phyloP scores from a whole-genome alignment of 306 rosid genomes.

The Cucurbita moschata region DNA sequence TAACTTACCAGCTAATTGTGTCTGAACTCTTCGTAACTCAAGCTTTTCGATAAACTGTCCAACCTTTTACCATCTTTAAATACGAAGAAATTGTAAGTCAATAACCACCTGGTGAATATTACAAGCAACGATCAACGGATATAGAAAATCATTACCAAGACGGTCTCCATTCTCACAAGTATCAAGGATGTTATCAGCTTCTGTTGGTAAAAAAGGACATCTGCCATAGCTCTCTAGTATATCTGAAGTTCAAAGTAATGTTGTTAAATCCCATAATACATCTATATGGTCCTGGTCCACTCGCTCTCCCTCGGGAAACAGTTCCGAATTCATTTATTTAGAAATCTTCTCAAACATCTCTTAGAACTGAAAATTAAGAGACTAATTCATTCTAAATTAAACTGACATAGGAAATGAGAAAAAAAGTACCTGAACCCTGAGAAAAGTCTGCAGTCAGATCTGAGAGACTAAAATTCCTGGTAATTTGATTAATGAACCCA shows the following conservation, averaged over 20 bases:
- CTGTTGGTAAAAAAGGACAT: conserved; percentile 58
- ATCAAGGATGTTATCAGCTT: conserved; percentile 45
- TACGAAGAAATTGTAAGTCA: conserved; percentile 13
- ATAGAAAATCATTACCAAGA: conserved; percentile 38
- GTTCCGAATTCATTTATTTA: not conserved
- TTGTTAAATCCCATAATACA: not conserved
- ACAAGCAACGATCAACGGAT: not conserved
- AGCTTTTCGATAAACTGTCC: conserved; percentile 71
- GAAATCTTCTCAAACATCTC: not conserved
- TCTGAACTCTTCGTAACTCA: conserved; percentile 80
- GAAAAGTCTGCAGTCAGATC: conserved; percentile 73
- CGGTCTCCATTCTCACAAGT: conserved; percentile 44
- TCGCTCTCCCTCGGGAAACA: not conserved
- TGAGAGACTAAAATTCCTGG: conserved; percentile 70
- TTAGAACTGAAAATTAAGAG: not conserved
- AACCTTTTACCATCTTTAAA: conserved; percentile 47
- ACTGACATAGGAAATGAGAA: not conserved
- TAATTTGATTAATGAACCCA: conserved; percentile 67
- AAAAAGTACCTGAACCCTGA: conserved; percentile 56
- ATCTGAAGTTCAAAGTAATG: conserved; percentile 24
- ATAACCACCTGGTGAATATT: conserved; percentile 4
- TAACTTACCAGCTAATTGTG: conserved; percentile 46
- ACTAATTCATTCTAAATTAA: not conserved
- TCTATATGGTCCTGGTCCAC: not conserved
- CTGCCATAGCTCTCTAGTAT: conserved; percentile 68